phyloP scores from a whole-genome alignment of 768 basidiomycete genomes.

The Leccinellum albellum region DNA sequence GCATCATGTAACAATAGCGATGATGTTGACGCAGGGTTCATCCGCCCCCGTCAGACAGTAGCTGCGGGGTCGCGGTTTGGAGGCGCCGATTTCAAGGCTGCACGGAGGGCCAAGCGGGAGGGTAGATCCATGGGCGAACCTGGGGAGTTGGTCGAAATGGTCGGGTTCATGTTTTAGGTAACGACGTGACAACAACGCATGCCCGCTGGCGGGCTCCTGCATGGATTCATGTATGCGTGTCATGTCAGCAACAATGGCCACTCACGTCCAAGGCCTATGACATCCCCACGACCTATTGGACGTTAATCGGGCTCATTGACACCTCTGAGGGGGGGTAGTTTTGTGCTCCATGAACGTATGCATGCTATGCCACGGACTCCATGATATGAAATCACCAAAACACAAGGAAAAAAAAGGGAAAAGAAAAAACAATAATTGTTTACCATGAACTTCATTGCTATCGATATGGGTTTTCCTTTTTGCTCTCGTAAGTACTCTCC shows the following conservation, averaged over 20 bases:
- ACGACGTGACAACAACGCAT: background rate
- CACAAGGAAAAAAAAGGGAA: background rate
- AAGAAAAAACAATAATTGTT: background rate
- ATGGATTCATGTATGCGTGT: background rate
- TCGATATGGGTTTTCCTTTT: background rate
- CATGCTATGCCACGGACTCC: background rate
- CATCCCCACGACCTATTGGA: background rate
- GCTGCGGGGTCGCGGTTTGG: conserved; percentile 25
- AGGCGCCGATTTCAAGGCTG: conserved; percentile 29
- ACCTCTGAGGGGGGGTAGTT: background rate
- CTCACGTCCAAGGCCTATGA: background rate
- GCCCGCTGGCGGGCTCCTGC: background rate
- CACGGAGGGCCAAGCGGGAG: conserved; percentile 26
- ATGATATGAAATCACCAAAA: background rate
- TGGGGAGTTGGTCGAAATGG: conserved; percentile 23
- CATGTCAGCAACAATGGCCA: background rate
- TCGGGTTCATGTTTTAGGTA: conserved; percentile 18
- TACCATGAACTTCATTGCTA: background rate
- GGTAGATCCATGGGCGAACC: conserved; percentile 2
- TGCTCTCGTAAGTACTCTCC: background rate
- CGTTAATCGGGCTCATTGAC: background rate
- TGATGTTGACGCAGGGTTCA: conserved; percentile 15
- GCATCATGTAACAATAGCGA: background rate
- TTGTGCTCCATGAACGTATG: background rate
- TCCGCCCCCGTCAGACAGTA: conserved; percentile 20